These are phyloP conservation scores for Nemania serpens DNA, from an alignment of 2,329 filamentous ascomycete genomes.

Conservation along the genomic window DNA sequence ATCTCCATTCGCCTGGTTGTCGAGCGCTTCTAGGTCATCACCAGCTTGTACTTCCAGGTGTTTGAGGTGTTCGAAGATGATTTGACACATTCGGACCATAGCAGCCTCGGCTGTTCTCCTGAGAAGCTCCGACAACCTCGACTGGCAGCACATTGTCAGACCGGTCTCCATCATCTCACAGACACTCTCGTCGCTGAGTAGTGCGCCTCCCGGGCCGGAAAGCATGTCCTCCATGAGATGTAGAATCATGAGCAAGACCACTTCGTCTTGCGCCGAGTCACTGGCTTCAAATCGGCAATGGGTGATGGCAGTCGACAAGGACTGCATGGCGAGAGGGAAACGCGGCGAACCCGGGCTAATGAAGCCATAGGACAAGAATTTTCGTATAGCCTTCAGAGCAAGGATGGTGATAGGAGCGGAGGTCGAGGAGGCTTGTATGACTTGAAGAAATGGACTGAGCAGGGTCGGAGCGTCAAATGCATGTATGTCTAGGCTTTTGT, in stretches of 20 bases:
- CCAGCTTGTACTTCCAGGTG: conserved; percentile 78
- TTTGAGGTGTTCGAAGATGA: conserved; percentile 93
- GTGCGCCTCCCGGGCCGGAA: conserved; percentile 86
- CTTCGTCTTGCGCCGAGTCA: conserved; percentile 92
- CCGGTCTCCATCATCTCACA: conserved; percentile 99
- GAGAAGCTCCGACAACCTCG: conserved; percentile 86
- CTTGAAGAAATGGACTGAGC: conserved; percentile 91
- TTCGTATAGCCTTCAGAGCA: conserved; percentile 89
- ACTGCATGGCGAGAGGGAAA: conserved; percentile 89
- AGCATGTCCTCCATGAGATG: conserved; percentile 99
- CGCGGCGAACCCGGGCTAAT: conserved; percentile 84
- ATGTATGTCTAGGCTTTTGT: conserved; percentile 69
- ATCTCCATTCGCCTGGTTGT: conserved; percentile 68
- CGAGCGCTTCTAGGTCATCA: conserved; percentile 67
- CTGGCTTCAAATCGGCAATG: conserved; percentile 98
- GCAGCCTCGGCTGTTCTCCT: conserved; percentile 91
- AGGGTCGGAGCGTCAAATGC: conserved; percentile 87
- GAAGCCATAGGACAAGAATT: conserved; percentile 95
- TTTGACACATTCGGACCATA: conserved; percentile 99
- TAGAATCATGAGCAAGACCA: conserved; percentile 90
- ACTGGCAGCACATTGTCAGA: conserved; percentile 94
- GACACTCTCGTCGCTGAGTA: conserved; percentile 96
- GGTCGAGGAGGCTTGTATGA: conserved; percentile 94
- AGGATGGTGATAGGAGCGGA: conserved; percentile 96
- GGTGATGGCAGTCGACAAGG: conserved; percentile 90